Evolutionary conservation across 495 filamentous ascomycete genomes (phyloP).

Genomic region (Penicillium mononematosum): DNA sequence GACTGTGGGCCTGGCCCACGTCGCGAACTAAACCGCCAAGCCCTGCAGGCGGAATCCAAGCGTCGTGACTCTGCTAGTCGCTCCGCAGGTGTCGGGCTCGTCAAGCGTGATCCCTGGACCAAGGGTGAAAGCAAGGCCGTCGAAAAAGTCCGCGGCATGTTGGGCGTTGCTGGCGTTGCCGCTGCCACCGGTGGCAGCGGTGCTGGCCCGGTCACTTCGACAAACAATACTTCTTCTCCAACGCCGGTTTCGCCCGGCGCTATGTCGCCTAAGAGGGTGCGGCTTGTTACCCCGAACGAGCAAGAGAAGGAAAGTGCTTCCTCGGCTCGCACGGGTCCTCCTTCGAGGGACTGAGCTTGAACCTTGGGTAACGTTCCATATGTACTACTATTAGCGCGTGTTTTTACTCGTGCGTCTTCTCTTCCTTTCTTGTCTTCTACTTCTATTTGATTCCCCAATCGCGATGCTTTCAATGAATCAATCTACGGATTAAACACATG

Average conservation of each 20-base stretch:
- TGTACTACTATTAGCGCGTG: constrained; percentile 6
- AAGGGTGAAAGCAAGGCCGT: constrained; percentile 46
- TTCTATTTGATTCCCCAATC: constrained; percentile 14
- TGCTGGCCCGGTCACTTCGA: constrained; percentile 25
- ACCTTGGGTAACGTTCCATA: background rate
- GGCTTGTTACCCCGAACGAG: constrained; percentile 45
- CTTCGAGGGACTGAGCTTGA: constrained; percentile 13
- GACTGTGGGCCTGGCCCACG: constrained; percentile 66
- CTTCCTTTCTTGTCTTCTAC: background rate
- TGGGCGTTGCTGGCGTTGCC: constrained; percentile 33
- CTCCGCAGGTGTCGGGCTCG: constrained; percentile 36
- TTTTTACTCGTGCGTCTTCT: background rate
- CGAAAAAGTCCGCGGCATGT: constrained; percentile 50
- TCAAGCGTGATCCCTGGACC: constrained; percentile 45
- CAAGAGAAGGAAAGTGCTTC: constrained; percentile 33
- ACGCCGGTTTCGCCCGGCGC: constrained; percentile 27
- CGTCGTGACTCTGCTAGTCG: constrained; percentile 39
- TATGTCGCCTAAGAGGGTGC: constrained; percentile 47
- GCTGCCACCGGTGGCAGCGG: constrained; percentile 24
- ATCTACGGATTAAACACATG: background rate
- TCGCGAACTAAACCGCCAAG: constrained; percentile 45
- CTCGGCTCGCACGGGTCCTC: constrained; percentile 26
- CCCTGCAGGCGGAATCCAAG: constrained; percentile 37
- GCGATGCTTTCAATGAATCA: constrained; percentile 10
- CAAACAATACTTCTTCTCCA: constrained; percentile 22